Percentiles rank a stretch among this genome's conserved stretches.
These are phyloP conservation scores for Eucalyptus viminalis DNA, from an alignment of 345 rosid genomes.

Conservation along the genomic window DNA sequence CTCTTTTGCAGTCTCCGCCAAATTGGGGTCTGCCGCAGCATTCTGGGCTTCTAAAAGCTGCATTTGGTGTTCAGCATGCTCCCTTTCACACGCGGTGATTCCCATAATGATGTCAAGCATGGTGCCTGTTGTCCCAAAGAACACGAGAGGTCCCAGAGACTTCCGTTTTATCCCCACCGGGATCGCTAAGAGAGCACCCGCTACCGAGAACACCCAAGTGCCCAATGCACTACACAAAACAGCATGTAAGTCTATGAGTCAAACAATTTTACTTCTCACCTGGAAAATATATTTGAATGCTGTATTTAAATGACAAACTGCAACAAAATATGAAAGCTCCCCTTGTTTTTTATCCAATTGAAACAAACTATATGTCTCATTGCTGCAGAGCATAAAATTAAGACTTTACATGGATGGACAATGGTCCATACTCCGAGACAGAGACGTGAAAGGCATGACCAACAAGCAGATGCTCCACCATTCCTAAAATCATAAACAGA, in stretches of 20 bases:
- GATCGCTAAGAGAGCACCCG: slow-evolving; percentile 80
- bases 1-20: not conserved
- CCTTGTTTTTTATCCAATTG: not conserved
- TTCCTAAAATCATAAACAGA: not conserved
- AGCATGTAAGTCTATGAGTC: not conserved
- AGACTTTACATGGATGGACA: not conserved
- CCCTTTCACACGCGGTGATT: slow-evolving; percentile 83
- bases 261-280: not conserved
- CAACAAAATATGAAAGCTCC: not conserved
- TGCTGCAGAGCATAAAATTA: not conserved
- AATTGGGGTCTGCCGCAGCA: slow-evolving; percentile 12
- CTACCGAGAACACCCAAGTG: slow-evolving; percentile 87
- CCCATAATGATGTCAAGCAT: slow-evolving; percentile 94
- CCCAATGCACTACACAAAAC: slow-evolving; percentile 70
- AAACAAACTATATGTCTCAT: not conserved
- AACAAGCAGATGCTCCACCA: not conserved
- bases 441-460: not conserved
- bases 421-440: not conserved
- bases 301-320: not conserved
- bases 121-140: slow-evolving; percentile 94
- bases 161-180: slow-evolving; percentile 89
- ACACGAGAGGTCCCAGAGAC: slow-evolving; percentile 81
- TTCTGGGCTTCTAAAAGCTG: slow-evolving; percentile 61
- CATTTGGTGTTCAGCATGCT: slow-evolving; percentile 93
- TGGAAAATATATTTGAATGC: not conserved